Conservation (phyloP, 2,329 filamentous ascomycete species). For the Camillea tinctor region DNA sequence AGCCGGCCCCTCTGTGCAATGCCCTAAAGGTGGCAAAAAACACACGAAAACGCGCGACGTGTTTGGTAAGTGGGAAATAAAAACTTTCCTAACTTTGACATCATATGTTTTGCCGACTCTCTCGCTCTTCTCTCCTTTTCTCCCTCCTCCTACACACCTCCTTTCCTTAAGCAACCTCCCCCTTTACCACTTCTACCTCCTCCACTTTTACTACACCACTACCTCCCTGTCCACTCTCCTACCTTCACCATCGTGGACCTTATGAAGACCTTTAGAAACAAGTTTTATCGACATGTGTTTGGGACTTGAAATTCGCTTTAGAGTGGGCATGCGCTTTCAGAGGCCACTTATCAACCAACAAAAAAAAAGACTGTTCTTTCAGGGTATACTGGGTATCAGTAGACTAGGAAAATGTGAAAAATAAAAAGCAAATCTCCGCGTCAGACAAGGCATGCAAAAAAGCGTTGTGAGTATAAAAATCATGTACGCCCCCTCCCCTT, state of each 20-base stretch:
- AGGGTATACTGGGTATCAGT: slow-evolving; percentile 40
- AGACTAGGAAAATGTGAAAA: slow-evolving; percentile 33
- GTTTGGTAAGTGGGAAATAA: slow-evolving; percentile 7
- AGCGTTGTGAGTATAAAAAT: slow-evolving; percentile 30
- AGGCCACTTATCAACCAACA: slow-evolving; percentile 12
- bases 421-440: slow-evolving; percentile 27
- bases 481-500: slow-evolving; percentile 28
- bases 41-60: slow-evolving; percentile 19
- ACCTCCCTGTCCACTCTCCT: no score
- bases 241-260: background rate
- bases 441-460: slow-evolving; percentile 34
- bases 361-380: slow-evolving; percentile 29
- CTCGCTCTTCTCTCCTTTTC: slow-evolving; percentile 1
- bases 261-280: background rate
- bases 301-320: background rate
- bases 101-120: slow-evolving; percentile 5
- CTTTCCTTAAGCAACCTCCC: slow-evolving; percentile 3
- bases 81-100: slow-evolving; percentile 19
- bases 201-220: background rate
- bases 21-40: slow-evolving; percentile 26
- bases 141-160: no score
- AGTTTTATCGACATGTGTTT: background rate
- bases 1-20: slow-evolving; percentile 13
- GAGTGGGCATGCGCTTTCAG: background rate
- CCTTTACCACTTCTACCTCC: background rate